Evolutionary conservation across 495 filamentous ascomycete species (phyloP), one percentile per base, ranked within the genome.

Genomic region (Darksidea phi): DNA sequence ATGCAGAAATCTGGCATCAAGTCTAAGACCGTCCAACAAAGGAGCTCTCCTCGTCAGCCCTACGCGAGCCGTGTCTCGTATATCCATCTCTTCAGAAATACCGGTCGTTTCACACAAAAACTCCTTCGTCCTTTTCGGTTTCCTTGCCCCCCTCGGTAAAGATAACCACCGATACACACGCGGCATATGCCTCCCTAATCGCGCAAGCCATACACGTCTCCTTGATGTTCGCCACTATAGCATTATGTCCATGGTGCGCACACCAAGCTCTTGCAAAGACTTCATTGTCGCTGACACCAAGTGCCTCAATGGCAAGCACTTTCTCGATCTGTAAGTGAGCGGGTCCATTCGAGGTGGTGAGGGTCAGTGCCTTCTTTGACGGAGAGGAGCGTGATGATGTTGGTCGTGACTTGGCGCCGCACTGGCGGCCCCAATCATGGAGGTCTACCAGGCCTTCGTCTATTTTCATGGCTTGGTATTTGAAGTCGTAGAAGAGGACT

Each of bases 261-360:
- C 85, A 88, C 86, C 86, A 89, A 43, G 87, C 87, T 49, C 87
- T 74, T 1, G 85, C 85, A 66, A 90, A 78, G 13, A 90, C 86
- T 71, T 88, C 87, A 59, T 88, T 89, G 70, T 90, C 87, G 47
- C 71, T 72, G 25, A 84, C 85, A 10, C 87, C 87, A 63, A 86
- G 84, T 25, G 86, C 85, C 72, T 89, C 83, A 17, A 90, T 77
- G 34, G 85, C 85, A 37, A 90, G 74, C 11, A 90, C 85, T 63
- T 76, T 77, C 60, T 86, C 83, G 10, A 81, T 72, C 48, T 81
- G 77, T 21, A 48, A 36, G 38, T 66, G 53, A 15, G 65, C 60
- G 7, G 50, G 48, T 24, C 57, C 54, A 10, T 6, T 6, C 18
- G 45, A 18, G 0, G 20, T 50, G 25, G 59, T 66, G 18, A 69